Percentiles rank a stretch among this genome's conserved stretches.
These are phyloP conservation scores for Entrophospora sp. DNA, from an alignment of 192 early-diverging fungal species.

Conservation along the genomic window DNA sequence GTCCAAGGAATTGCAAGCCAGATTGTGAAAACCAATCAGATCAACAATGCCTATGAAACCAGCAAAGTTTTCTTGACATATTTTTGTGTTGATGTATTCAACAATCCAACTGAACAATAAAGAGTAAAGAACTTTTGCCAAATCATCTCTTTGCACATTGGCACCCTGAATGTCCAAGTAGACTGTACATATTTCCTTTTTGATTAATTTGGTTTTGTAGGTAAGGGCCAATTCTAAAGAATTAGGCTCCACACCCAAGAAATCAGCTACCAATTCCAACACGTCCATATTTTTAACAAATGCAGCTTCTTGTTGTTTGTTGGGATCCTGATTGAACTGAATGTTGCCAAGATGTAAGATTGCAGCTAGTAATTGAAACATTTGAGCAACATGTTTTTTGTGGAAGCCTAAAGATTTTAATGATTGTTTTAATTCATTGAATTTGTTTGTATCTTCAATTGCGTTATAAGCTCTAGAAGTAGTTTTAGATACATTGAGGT, in stretches of 20 bases:
- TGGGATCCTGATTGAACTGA: slow-evolving; percentile 59
- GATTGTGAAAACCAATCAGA: slow-evolving; percentile 67
- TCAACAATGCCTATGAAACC: slow-evolving; percentile 83
- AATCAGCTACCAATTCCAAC: slow-evolving; percentile 68
- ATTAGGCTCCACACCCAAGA: slow-evolving; percentile 68
- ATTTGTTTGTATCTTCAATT: slow-evolving; percentile 55
- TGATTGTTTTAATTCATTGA: slow-evolving; percentile 62
- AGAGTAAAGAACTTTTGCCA: slow-evolving; percentile 69
- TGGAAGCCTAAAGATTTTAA: slow-evolving; percentile 82
- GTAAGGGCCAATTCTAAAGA: slow-evolving; percentile 71
- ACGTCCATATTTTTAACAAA: slow-evolving; percentile 67
- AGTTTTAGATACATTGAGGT: slow-evolving; percentile 45
- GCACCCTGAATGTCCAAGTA: slow-evolving; percentile 72
- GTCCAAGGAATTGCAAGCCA: slow-evolving; percentile 48
- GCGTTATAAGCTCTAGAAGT: slow-evolving; percentile 44
- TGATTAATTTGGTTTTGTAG: slow-evolving; percentile 72
- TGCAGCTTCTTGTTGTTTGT: slow-evolving; percentile 61
- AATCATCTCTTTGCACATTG: slow-evolving; percentile 58
- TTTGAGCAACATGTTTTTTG: slow-evolving; percentile 70
- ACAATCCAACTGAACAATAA: slow-evolving; percentile 78
- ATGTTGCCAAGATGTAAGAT: slow-evolving; percentile 86
- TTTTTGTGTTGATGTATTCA: slow-evolving; percentile 75
- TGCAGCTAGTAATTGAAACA: slow-evolving; percentile 76
- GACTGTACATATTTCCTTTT: slow-evolving; percentile 71
- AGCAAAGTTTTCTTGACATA: slow-evolving; percentile 57